Conservation (phyloP, 73 alveolate genomes). For the Paramecium sexaurelia region DNA sequence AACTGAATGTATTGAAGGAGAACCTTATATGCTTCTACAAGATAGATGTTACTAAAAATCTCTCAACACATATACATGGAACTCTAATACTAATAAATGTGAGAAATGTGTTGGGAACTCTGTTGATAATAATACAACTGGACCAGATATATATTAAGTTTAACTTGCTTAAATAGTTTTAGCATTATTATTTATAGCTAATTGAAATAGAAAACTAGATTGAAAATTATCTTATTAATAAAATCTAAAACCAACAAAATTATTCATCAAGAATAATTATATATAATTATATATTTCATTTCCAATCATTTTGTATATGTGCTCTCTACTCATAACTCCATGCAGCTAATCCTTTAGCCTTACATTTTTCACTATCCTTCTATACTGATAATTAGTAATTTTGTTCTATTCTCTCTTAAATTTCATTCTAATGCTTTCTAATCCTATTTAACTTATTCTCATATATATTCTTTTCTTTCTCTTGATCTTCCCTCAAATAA, state of each 20-base stretch:
- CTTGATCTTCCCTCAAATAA: conserved; percentile 61
- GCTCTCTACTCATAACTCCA: conserved; percentile 72
- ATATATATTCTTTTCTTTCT: conserved; percentile 28
- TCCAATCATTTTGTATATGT: conserved; percentile 60
- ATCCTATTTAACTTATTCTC: conserved; percentile 58
- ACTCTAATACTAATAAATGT: neutral
- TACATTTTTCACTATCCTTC: conserved; percentile 58
- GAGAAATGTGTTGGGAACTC: neutral
- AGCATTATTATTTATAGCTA: neutral
- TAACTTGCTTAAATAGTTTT: neutral
- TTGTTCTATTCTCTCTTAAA: conserved; percentile 47
- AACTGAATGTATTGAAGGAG: neutral
- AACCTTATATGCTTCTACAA: neutral
- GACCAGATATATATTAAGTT: neutral
- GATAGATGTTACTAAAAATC: neutral
- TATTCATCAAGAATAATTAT: neutral
- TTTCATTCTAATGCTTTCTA: conserved; percentile 57
- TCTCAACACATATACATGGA: neutral
- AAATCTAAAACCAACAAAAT: neutral
- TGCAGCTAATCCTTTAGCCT: conserved; percentile 51
- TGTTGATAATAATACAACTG: neutral
- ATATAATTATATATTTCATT: conserved; percentile 22
- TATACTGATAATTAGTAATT: neutral
- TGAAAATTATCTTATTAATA: neutral
- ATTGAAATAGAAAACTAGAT: neutral